phyloP scores from a whole-genome alignment of 108 stramenopile genomes.

The Aurantiochytrium sp. region DNA sequence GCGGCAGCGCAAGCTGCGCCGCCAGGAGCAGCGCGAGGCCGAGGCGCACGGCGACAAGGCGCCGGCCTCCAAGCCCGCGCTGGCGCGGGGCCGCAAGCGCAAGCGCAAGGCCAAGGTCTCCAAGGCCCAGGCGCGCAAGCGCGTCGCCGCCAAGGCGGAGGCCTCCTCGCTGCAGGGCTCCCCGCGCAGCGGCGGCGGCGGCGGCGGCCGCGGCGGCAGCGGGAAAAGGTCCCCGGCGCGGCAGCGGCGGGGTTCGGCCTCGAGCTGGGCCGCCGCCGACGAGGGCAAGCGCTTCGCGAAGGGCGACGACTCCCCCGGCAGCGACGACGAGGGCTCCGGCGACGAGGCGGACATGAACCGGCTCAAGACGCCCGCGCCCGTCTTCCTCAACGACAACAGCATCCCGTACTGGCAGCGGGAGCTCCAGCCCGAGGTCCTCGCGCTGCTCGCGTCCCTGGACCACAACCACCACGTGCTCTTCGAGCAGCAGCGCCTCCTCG shows the following conservation, averaged over 20 bases:
- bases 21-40: not conserved
- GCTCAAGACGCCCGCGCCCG: not conserved
- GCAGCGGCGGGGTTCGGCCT: too few species aligned
- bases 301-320: not conserved
- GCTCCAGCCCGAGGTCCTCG: not conserved
- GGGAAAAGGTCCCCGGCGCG: too few species aligned
- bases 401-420: slow-evolving; percentile 6
- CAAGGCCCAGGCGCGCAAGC: too few species aligned
- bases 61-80: too few species aligned
- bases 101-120: not conserved
- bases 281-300: too few species aligned
- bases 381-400: not conserved
- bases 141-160: too few species aligned
- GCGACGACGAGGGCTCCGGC: not conserved
- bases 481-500: not conserved
- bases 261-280: too few species aligned
- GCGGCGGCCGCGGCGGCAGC: too few species aligned
- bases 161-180: too few species aligned
- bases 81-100: not conserved
- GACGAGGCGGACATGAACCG: not conserved
- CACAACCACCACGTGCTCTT: not conserved
- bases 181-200: too few species aligned
- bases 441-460: not conserved
- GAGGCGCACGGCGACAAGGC: not conserved
- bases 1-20: slow-evolving; percentile 8